phyloP scores from a whole-genome alignment of 2,329 filamentous ascomycete genomes.

The Rachicladosporium sp. region DNA sequence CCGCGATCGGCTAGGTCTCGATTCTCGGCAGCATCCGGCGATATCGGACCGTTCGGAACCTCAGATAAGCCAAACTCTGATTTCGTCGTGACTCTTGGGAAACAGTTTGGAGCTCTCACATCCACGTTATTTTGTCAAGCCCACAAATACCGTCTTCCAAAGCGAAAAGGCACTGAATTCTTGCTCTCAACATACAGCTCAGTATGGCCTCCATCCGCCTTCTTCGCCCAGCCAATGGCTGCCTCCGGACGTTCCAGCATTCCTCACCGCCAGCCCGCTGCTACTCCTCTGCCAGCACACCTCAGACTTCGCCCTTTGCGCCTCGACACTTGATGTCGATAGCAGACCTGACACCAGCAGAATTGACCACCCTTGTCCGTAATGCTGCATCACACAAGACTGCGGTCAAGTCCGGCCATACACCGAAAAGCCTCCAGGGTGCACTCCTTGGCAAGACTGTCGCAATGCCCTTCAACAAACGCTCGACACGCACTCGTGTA shows the following conservation, averaged over 20 bases:
- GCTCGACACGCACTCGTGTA: conserved; percentile 83
- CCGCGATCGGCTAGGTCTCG: too few species aligned
- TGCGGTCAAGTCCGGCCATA: conserved; percentile 55
- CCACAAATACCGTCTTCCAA: too few species aligned
- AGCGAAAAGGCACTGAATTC: too few species aligned
- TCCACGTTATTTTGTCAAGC: too few species aligned
- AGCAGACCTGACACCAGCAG: conserved; percentile 64
- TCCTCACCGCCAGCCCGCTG: conserved; percentile 12
- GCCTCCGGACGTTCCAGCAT: conserved; percentile 10
- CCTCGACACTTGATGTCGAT: conserved; percentile 89
- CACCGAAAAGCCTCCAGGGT: conserved; percentile 46
- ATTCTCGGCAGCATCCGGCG: too few species aligned
- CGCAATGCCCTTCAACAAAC: conserved; percentile 94
- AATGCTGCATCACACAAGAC: conserved; percentile 70
- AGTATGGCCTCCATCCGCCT: conserved; percentile 14
- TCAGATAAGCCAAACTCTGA: too few species aligned
- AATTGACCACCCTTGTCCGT: conserved; percentile 70
- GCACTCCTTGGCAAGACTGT: conserved; percentile 66
- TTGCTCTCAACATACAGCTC: background rate
- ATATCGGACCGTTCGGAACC: too few species aligned
- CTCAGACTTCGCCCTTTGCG: conserved; percentile 42
- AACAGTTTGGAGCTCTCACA: too few species aligned
- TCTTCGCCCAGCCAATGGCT: conserved; percentile 11
- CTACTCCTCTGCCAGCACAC: conserved; percentile 20
- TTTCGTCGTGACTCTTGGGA: too few species aligned